These are phyloP conservation scores for Choiromyces venosus DNA, from an alignment of 495 filamentous ascomycete species.

Conservation along the genomic window DNA sequence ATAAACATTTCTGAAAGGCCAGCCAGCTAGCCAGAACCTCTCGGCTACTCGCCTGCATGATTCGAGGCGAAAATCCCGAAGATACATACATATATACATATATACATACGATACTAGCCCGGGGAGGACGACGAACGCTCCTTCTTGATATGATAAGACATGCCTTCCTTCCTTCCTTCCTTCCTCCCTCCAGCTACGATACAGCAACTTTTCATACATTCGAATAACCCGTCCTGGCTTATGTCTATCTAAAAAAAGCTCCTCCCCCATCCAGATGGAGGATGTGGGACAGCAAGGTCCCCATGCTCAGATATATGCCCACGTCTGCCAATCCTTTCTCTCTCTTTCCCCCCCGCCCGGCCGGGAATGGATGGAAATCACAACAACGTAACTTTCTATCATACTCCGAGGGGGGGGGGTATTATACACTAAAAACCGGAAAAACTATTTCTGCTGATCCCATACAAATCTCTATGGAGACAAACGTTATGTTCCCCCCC, in stretches of 20 bases:
- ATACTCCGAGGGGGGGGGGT: too few relatives aligned
- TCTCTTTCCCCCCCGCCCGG: not conserved
- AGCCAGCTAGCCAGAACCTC: not conserved
- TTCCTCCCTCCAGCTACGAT: not conserved
- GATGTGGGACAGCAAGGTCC: not conserved
- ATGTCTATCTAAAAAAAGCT: not conserved
- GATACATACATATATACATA: not conserved
- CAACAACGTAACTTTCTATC: too few relatives aligned
- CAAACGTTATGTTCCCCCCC: too few relatives aligned
- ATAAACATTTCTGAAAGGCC: not conserved
- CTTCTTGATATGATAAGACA: not conserved
- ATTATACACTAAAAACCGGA: too few relatives aligned
- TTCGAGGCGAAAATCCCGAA: not conserved
- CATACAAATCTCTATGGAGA: too few relatives aligned
- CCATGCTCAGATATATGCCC: not conserved
- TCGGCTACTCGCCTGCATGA: not conserved
- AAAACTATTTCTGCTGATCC: too few relatives aligned
- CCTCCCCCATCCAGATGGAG: not conserved
- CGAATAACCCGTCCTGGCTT: not conserved
- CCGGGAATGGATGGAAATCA: not conserved
- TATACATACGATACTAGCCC: not conserved
- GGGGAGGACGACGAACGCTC: too few relatives aligned
- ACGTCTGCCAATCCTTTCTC: not conserved
- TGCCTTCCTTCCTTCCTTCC: not conserved
- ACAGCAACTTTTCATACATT: too few relatives aligned